Evolutionary conservation across 2,329 filamentous ascomycete genomes (phyloP).

Genomic region (Apiospora arundinis): DNA sequence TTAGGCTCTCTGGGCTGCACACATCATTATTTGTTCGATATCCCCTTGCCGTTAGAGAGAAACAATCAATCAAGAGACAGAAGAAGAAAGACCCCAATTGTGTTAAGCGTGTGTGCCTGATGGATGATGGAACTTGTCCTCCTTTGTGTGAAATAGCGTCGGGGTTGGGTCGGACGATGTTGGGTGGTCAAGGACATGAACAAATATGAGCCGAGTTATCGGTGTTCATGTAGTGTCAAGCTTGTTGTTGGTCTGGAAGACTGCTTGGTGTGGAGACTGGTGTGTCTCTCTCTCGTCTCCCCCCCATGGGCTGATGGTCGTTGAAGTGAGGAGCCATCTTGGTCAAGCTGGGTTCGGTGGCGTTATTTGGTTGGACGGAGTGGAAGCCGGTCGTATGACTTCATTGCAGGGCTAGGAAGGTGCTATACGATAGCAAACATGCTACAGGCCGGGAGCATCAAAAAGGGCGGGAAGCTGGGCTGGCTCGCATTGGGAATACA

Average conservation of each 20-base stretch:
- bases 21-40: constrained; percentile 29
- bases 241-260: background rate
- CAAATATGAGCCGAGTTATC: background rate
- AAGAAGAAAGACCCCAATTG: constrained; percentile 10
- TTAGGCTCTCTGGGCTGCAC: constrained; percentile 11
- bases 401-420: background rate
- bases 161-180: background rate
- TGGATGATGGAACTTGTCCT: background rate
- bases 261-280: background rate
- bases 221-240: background rate
- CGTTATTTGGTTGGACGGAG: background rate
- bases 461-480: background rate
- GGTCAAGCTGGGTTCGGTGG: background rate
- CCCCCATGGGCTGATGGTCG: background rate
- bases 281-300: background rate
- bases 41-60: constrained; percentile 27
- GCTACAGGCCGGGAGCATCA: background rate
- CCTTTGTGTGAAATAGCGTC: background rate
- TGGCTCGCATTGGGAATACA: background rate
- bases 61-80: constrained; percentile 9
- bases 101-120: constrained; percentile 7
- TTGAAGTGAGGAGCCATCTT: background rate
- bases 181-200: background rate
- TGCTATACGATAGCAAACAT: background rate
- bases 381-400: background rate